Percentiles rank a stretch among this genome's conserved stretches.
phyloP scores from a whole-genome alignment of 179 eudicot species.

The Patellifolia procumbens region DNA sequence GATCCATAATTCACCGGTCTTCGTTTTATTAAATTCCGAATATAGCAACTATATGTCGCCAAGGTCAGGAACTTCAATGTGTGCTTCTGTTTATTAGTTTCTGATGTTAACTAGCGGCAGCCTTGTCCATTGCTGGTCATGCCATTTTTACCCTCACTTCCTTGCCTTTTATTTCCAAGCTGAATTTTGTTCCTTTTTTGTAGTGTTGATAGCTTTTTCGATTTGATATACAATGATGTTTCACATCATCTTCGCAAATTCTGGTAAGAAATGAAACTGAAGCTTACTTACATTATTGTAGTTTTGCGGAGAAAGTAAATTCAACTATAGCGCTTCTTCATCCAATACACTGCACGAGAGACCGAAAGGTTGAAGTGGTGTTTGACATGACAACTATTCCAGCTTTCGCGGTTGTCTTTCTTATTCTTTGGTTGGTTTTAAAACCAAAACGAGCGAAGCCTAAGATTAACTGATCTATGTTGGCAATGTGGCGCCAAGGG shows the following conservation, averaged over 20 bases:
- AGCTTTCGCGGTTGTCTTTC: conserved; percentile 71
- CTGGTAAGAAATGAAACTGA: not conserved
- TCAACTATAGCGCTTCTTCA: conserved; percentile 59
- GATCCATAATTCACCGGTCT: not conserved
- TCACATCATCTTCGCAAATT: not conserved
- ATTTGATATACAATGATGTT: not conserved
- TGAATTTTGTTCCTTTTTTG: not conserved
- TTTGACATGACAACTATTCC: conserved; percentile 85
- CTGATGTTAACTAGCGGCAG: not conserved
- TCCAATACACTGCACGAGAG: conserved; percentile 82
- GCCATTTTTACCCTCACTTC: not conserved
- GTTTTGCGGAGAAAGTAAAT: conserved; percentile 75
- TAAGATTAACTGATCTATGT: conserved; percentile 67
- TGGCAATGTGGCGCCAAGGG: too few species aligned
- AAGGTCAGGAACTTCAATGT: not conserved
- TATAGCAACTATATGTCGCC: not conserved
- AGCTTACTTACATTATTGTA: conserved; percentile 31
- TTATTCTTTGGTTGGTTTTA: conserved; percentile 75
- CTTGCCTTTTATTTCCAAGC: not conserved
- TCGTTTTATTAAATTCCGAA: not conserved
- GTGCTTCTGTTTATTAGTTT: not conserved
- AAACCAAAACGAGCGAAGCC: conserved; percentile 90
- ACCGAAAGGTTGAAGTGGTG: conserved; percentile 75
- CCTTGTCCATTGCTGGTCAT: not conserved
- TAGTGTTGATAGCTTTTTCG: not conserved